A percentile compares a stretch with the other conserved stretches of the same genome.
Conservation (phyloP, 2,329 filamentous ascomycete genomes). For the Colletotrichum viniferum region DNA sequence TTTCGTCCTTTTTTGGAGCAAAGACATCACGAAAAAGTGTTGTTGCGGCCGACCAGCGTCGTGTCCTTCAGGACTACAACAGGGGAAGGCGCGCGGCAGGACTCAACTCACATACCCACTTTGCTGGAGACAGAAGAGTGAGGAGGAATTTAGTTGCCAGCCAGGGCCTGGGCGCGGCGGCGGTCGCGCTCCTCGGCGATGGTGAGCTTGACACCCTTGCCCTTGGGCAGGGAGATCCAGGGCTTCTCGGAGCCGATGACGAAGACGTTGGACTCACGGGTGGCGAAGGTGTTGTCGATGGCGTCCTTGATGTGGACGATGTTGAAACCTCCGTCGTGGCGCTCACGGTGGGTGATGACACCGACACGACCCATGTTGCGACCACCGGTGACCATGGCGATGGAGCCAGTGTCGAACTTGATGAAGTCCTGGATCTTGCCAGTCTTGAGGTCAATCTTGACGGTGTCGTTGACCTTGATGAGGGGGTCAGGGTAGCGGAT, state of each 20-base stretch:
- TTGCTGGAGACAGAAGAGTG: not conserved
- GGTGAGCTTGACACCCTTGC: constrained; percentile 99
- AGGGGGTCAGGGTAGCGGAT: constrained; percentile 98
- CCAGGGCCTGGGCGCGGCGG: constrained; percentile 72
- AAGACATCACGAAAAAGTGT: constrained; percentile 17
- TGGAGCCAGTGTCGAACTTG: constrained; percentile 97
- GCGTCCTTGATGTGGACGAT: constrained; percentile 99
- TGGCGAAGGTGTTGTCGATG: constrained; percentile 99
- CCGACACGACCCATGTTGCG: constrained; percentile 99
- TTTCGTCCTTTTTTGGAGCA: not conserved
- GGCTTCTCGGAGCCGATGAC: constrained; percentile 98
- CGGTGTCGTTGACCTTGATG: constrained; percentile 99
- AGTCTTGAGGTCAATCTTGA: constrained; percentile 96
- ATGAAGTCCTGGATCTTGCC: constrained; percentile 99
- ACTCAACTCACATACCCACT: constrained; percentile 2
- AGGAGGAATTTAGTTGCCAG: constrained; percentile 50
- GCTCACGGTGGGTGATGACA: constrained; percentile 99
- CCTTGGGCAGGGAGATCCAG: constrained; percentile 99
- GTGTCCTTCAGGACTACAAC: not conserved
- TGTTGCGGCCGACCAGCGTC: not conserved
- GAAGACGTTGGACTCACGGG: constrained; percentile 99
- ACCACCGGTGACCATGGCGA: constrained; percentile 99
- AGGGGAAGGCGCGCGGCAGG: not conserved
- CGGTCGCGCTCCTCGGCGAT: constrained; percentile 99
- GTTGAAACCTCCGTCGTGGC: constrained; percentile 99